These are phyloP conservation scores for Tetracladium setigerum DNA, from an alignment of 495 filamentous ascomycete genomes.

Conservation along the genomic window DNA sequence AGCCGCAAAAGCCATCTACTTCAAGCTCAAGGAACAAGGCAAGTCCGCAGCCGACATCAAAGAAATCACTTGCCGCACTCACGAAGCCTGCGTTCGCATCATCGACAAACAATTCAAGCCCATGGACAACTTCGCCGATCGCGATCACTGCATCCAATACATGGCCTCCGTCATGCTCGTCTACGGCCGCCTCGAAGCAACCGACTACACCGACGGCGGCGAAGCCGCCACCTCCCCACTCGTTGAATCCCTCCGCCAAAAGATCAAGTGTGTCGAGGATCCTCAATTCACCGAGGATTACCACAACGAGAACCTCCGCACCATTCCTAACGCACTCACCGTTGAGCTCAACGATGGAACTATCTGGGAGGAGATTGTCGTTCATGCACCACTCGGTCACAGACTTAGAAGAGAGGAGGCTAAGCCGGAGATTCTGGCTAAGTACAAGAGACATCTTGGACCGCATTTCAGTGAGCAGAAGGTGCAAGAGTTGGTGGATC, in stretches of 20 bases:
- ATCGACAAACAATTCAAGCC: conserved; percentile 99
- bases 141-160: conserved; percentile 99
- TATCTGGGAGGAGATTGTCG: conserved; percentile 81
- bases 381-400: conserved; percentile 94
- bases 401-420: conserved; percentile 88
- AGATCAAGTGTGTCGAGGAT: conserved; percentile 94
- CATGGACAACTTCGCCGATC: conserved; percentile 99
- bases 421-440: conserved; percentile 89
- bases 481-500: conserved; percentile 69
- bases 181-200: conserved; percentile 84
- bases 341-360: conserved; percentile 93
- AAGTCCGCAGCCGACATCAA: conserved; percentile 95
- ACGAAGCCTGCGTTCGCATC: conserved; percentile 96
- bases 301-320: conserved; percentile 85
- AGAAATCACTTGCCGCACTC: conserved; percentile 84
- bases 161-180: conserved; percentile 95
- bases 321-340: conserved; percentile 91
- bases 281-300: conserved; percentile 90
- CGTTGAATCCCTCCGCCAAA: conserved; percentile 80
- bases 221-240: conserved; percentile 87
- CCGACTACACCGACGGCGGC: conserved; percentile 83
- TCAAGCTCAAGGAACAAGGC: conserved; percentile 70
- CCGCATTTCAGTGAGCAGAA: conserved; percentile 70
- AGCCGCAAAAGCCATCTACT: conserved; percentile 79
- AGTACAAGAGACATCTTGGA: conserved; percentile 87